Percentiles rank a stretch among this genome's conserved stretches.
These are phyloP conservation scores for Cyamopsis tetragonoloba DNA, from an alignment of 306 rosid species.

Conservation along the genomic window DNA sequence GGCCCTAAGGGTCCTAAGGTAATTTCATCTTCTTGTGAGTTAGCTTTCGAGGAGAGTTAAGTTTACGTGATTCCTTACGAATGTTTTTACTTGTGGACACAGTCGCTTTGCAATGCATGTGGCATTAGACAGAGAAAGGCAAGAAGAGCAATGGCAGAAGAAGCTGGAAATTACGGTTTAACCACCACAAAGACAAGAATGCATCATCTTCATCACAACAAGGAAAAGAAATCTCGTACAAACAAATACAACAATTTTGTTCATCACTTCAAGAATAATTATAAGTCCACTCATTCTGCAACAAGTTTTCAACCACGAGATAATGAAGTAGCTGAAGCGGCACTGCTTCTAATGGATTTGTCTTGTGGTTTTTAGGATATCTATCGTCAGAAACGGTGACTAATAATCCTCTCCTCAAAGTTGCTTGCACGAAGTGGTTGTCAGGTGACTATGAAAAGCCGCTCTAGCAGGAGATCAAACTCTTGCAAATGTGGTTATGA, in stretches of 20 bases:
- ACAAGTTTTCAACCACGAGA: conserved; percentile 52
- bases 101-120: conserved; percentile 98
- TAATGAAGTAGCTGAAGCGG: conserved; percentile 63
- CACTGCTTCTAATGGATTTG: conserved; percentile 65
- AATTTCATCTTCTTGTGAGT: no score
- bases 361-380: conserved; percentile 62
- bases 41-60: no score
- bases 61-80: no score
- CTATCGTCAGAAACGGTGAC: no score
- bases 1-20: conserved; percentile 99
- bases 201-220: no score
- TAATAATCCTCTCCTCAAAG: no score
- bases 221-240: conserved; percentile 48
- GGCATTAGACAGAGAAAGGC: conserved; percentile 89
- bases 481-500: no score
- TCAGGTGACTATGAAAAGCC: no score
- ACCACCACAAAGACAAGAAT: conserved; percentile 24
- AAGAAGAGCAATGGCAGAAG: conserved; percentile 72
- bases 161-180: conserved; percentile 43
- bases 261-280: conserved; percentile 38
- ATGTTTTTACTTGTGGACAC: no score
- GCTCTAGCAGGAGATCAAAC: no score
- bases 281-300: conserved; percentile 16
- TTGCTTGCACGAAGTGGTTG: no score
- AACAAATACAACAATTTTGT: conserved; percentile 28